Evolutionary conservation across 2,329 filamentous ascomycete species (phyloP), one percentile per base, ranked within the genome.

Genomic region (Alternaria longipes): DNA sequence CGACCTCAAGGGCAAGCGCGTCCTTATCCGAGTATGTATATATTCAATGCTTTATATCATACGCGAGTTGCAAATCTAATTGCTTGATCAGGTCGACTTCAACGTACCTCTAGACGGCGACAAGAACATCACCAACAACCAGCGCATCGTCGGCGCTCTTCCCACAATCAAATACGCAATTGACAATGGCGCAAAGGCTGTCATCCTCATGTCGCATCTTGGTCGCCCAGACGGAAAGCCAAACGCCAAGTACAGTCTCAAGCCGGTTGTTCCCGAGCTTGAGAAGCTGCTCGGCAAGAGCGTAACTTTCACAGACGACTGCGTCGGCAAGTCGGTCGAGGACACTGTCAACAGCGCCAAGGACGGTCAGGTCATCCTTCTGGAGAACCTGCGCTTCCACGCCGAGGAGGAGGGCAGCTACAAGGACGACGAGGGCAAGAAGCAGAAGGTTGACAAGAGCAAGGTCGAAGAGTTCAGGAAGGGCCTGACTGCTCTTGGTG

Each of bases 341-440:
- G 90, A 91, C 74, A 90, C 91, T 52, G 94, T 98, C 73, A 92
- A 91, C 84, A 90, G 90, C 80, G 92, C 94, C 65, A 87, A 86
- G 56, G 87, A 88, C 72, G 95, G 94, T 72, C 88, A 93, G 75
- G 89, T 99, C 56, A 87, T 99, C 60, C 88, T 99, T 34, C 87
- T 99, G 55, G 95, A 99, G 89, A 99, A 99, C 86, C 84, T 99
- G 82, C 93, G 95, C 71, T 99, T 98, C 88, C 95, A 99, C 83
- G 87, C 92, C 65, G 95, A 99, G 85, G 95, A 99, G 85, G 95
- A 99, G 86, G 95, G 95, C 68, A 97, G 92, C 84, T 91, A 87
- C 80, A 97, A 97, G 86, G 94, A 97, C 81, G 90, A 88, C 62
- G 91, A 94, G 54, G 95, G 94, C 76, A 97, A 97, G 84, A 99